A percentile compares a stretch with the other conserved stretches of the same genome.
Evolutionary conservation across 352 stramenopile genomes (phyloP).

Genomic region (Pythium apleroticum): DNA sequence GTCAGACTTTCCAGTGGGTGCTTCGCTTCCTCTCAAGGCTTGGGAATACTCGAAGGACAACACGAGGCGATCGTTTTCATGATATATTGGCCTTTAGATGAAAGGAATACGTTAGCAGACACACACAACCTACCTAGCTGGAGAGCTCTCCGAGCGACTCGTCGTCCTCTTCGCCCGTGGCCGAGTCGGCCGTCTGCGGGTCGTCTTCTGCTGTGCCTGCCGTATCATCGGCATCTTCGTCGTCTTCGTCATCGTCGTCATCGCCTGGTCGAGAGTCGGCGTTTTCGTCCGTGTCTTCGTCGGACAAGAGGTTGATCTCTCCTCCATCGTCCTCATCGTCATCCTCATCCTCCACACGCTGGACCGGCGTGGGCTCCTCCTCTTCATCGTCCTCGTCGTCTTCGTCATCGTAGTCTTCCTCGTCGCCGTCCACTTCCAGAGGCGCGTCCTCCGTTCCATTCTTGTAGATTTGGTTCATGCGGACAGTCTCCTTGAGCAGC

Average conservation of each 20-base stretch:
- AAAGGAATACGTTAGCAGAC: conserved; percentile 8
- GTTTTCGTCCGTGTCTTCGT: conserved; percentile 45
- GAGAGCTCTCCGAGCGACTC: conserved; percentile 25
- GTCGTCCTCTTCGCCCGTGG: conserved; percentile 22
- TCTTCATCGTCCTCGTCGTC: conserved; percentile 36
- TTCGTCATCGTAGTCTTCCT: conserved; percentile 39
- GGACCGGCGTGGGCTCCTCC: conserved; percentile 22
- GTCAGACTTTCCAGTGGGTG: too few relatives aligned
- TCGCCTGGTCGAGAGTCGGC: conserved; percentile 21
- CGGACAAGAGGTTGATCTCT: conserved; percentile 51
- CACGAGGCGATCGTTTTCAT: too few relatives aligned
- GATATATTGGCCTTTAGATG: conserved; percentile 1
- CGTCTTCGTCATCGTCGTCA: conserved; percentile 26
- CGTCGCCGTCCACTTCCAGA: conserved; percentile 61
- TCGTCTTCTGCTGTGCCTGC: conserved; percentile 31
- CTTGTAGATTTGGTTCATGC: conserved; percentile 43
- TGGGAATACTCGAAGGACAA: too few relatives aligned
- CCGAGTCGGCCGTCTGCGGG: conserved; percentile 26
- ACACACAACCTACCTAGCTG: conserved; percentile 21
- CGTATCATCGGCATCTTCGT: conserved; percentile 24
- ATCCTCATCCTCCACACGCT: conserved; percentile 16
- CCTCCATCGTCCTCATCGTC: conserved; percentile 31
- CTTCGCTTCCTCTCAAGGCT: too few relatives aligned
- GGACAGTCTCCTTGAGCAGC: conserved; percentile 57
- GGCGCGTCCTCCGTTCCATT: conserved; percentile 50